These are phyloP conservation scores for Metschnikowia vanudenii DNA, from an alignment of 805 yeast species.

Conservation along the genomic window DNA sequence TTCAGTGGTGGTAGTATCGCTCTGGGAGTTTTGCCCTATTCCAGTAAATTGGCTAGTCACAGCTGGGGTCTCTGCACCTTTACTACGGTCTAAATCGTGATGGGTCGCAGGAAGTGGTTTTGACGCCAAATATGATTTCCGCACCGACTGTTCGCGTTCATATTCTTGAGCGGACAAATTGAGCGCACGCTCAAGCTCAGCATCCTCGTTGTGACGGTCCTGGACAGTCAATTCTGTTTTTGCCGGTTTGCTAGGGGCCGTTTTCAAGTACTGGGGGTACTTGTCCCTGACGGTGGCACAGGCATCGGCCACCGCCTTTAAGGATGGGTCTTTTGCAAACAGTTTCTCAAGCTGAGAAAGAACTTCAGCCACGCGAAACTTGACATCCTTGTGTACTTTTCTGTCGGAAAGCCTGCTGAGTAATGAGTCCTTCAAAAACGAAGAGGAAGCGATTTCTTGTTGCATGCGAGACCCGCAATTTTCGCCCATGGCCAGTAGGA, in stretches of 20 bases:
- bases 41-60: too few species aligned
- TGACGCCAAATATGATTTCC: constrained; percentile 25
- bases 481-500: constrained; percentile 41
- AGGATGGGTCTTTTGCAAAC: constrained; percentile 72
- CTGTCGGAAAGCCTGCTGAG: constrained; percentile 49
- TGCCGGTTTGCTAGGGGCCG: constrained; percentile 55
- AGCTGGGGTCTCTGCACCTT: too few species aligned
- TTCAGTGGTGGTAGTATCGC: too few species aligned
- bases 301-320: constrained; percentile 66
- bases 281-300: constrained; percentile 46
- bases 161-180: constrained; percentile 69
- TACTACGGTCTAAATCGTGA: constrained; percentile 2
- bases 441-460: constrained; percentile 41
- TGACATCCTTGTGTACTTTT: constrained; percentile 64
- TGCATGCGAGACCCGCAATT: constrained; percentile 46
- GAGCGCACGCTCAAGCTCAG: constrained; percentile 73
- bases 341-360: constrained; percentile 63
- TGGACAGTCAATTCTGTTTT: constrained; percentile 47
- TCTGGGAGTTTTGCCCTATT: too few species aligned
- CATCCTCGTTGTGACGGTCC: constrained; percentile 66
- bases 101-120: constrained; percentile 39
- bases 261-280: constrained; percentile 32
- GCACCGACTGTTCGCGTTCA: constrained; percentile 37
- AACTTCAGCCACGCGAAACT: constrained; percentile 61
- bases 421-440: constrained; percentile 35